A percentile compares a stretch with the other conserved stretches of the same genome.
Evolutionary conservation across 371 early-diverging fungal genomes (phyloP).

Genomic region (Haplosporangium sp.): DNA sequence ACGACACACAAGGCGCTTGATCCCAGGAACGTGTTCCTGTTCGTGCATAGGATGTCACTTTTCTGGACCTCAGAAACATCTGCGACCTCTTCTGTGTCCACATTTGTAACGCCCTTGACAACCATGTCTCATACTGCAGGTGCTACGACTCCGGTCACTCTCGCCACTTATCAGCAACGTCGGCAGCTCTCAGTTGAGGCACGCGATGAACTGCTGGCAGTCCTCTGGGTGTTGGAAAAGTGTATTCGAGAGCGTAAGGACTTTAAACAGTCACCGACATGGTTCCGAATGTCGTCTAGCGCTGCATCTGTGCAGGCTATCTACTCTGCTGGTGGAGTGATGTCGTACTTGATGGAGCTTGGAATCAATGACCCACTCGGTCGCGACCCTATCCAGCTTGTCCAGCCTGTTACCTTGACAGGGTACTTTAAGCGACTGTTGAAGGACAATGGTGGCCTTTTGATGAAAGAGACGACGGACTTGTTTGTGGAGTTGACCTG

Average conservation of each 20-base stretch:
- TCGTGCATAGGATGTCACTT: conserved; percentile 32
- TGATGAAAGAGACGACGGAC: conserved; percentile 34
- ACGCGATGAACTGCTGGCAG: conserved; percentile 29
- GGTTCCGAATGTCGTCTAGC: conserved; percentile 52
- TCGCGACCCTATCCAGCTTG: conserved; percentile 20
- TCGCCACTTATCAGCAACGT: neutral
- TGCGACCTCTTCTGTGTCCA: neutral
- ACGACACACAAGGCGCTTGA: conserved; percentile 34
- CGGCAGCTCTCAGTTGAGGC: conserved; percentile 15
- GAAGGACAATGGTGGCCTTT: conserved; percentile 36
- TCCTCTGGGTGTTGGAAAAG: conserved; percentile 41
- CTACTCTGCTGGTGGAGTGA: conserved; percentile 26
- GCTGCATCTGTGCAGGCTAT: conserved; percentile 35
- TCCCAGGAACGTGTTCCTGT: conserved; percentile 37
- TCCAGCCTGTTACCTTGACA: conserved; percentile 46
- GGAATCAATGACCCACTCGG: conserved; percentile 7
- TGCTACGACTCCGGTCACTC: no score
- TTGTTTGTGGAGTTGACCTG: conserved; percentile 38
- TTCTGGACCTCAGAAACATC: conserved; percentile 10
- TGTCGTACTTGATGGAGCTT: conserved; percentile 27
- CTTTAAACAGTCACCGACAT: conserved; percentile 41
- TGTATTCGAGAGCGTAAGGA: conserved; percentile 41
- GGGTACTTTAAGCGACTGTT: conserved; percentile 47
- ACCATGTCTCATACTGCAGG: no score
- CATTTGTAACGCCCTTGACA: no score